phyloP scores from a whole-genome alignment of 805 yeast genomes.

The Hanseniaspora taiwanica region DNA sequence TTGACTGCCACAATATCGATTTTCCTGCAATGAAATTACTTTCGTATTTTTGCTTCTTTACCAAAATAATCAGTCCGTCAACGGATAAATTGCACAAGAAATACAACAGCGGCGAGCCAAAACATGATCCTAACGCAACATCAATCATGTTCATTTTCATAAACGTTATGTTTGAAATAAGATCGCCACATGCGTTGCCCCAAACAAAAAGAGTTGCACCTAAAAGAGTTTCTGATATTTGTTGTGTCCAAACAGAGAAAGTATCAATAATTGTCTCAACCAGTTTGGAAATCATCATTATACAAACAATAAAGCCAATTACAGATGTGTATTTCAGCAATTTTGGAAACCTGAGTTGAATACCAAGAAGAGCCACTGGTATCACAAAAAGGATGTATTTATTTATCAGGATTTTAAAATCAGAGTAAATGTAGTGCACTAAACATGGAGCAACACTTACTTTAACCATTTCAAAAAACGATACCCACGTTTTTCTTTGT shows the following conservation, averaged over 20 bases:
- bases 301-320: constrained; percentile 52
- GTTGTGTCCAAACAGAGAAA: constrained; percentile 45
- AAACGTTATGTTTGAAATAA: constrained; percentile 69
- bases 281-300: constrained; percentile 47
- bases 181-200: constrained; percentile 87
- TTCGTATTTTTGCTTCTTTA: constrained; percentile 1
- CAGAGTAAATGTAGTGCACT: no score
- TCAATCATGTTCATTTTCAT: constrained; percentile 72
- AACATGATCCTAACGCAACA: constrained; percentile 91
- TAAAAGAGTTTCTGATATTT: constrained; percentile 62
- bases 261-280: constrained; percentile 39
- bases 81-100: constrained; percentile 69
- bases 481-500: not conserved
- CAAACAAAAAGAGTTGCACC: constrained; percentile 85
- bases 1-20: constrained; percentile 7
- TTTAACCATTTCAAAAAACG: no score
- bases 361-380: not conserved
- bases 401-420: no score
- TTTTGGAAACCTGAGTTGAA: not conserved
- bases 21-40: constrained; percentile 2
- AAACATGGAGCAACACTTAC: no score
- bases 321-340: constrained; percentile 16
- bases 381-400: no score
- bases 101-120: constrained; percentile 82
- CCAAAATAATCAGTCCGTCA: constrained; percentile 40